Base-by-base conservation (phyloP, 441 rosid genomes). In the Adansonia gregorii region DNA sequence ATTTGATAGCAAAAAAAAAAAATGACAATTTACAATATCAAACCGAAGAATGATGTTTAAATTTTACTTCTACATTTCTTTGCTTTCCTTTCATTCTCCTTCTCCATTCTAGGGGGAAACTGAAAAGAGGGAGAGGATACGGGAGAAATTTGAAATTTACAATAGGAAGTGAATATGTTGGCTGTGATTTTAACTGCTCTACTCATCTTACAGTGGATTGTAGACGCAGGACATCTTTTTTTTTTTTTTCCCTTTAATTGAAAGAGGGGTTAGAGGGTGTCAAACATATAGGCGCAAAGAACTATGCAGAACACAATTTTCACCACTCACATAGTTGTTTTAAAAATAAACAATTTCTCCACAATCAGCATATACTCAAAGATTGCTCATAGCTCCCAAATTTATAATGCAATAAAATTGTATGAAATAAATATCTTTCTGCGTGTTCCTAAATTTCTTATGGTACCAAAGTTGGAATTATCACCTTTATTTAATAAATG, bases 381-480 rank as follows among this genome's bases (percentile, higher is more conserved):
- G 3, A 63, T 31, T 14, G 6, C 20, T 43, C 20, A 69, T 8
- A 48, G 59, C 55, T 70, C 74, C 55, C 8, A 51, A 51, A 51
- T 49, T 24, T 14, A 24, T 67, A 22, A 48, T 48, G 41, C n/a
- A 48, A 68, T 24, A 49, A 49, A 49, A 49, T 17, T 27, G 41
- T 22, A 69, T 6, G n/a, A 48, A 22, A 68, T 69, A 49, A 22
- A 69, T 20, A 69, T 69, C 59, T 49, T 49, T 49, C 46, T 15
- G 15, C 59, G 24, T 41, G 19, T 73, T 60, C 27, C 67, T 58
- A 12, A 39, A 43, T 39, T 43, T 73, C 5, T 19, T 43, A 73
- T 6, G 1, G 3, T 45, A 20, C 19, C n/a, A 60, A 59, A 48
- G 59, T 12, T 31, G 60, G 19, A 8, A 49, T 15, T 49, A 22